Evolutionary conservation across 345 rosid genomes (phyloP), one percentile per base, ranked within the genome.

Genomic region (Anacardium occidentale): DNA sequence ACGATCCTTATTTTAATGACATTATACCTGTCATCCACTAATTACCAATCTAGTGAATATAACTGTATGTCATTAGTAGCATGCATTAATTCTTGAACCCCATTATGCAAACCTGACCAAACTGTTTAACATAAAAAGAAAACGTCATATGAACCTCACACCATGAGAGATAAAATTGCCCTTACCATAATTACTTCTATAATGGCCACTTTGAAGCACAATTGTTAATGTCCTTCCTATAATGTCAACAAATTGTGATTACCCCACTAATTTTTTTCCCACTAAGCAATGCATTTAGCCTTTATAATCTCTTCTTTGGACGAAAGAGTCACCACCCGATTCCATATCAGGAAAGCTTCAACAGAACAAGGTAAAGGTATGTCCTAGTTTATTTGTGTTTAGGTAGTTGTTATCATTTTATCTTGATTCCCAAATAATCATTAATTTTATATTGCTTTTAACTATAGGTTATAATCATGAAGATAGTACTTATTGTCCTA

Each of bases 51-150:
- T 63, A 66, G 42, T 57, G 75, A 25, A 57, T 58, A 0, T 59
- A 24, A 62, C 55, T 66, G 59, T 76, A 4, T 66, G 15, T 24
- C 17, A 24, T 13, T 12, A 61, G 20, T 44, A n/a, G 40, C 76
- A 24, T 60, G 48, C 76, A 34, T 53, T 58, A 7, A 48, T 56
- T 42, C 45, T 32, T 69, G 80, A 69, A 66, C 65, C 71, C 77
- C n/a, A 60, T 60, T 47, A 72, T 75, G 79, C 52, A 52, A 70
- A 69, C 82, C 68, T 45, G 52, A 75, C 58, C 45, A 72, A 66
- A 48, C 61, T 42, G 18, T 52, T 26, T 25, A 37, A 37, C 10
- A 26, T 21, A 25, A 24, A 17, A 34, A 25, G 18, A 17, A 34
- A 54, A 53, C 42, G 61, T 13, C 47, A 10, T 34, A 24, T 45